These are phyloP conservation scores for Penicillium angulare DNA, from an alignment of 495 filamentous ascomycete species.

Conservation along the genomic window DNA sequence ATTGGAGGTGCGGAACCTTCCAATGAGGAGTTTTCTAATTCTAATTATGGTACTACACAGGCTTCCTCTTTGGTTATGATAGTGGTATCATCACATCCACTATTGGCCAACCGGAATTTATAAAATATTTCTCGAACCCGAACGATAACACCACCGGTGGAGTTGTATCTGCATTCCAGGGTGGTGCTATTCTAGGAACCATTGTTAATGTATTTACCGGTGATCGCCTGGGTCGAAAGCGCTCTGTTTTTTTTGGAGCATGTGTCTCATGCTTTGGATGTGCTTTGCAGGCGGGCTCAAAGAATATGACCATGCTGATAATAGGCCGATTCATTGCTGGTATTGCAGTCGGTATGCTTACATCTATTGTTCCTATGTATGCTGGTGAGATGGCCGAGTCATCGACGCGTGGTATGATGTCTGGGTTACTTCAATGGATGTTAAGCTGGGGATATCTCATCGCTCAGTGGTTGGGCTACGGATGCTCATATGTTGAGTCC, in stretches of 20 bases:
- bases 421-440: slow-evolving; percentile 42
- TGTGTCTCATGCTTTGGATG: slow-evolving; percentile 44
- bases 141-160: slow-evolving; percentile 41
- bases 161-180: slow-evolving; percentile 44
- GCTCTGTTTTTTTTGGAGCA: slow-evolving; percentile 47
- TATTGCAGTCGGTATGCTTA: slow-evolving; percentile 48
- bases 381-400: slow-evolving; percentile 31
- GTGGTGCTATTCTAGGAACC: slow-evolving; percentile 49
- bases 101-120: slow-evolving; percentile 44
- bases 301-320: slow-evolving; percentile 52
- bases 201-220: slow-evolving; percentile 42
- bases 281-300: slow-evolving; percentile 48
- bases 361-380: slow-evolving; percentile 48
- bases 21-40: background rate
- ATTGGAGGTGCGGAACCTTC: no score
- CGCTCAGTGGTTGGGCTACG: slow-evolving; percentile 54
- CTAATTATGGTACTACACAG: slow-evolving; percentile 2
- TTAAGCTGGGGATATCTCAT: slow-evolving; percentile 46
- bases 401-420: slow-evolving; percentile 21
- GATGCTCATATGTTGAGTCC: slow-evolving; percentile 44
- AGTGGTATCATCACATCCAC: slow-evolving; percentile 52
- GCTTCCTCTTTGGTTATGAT: slow-evolving; percentile 54
- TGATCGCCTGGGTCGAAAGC: slow-evolving; percentile 47
- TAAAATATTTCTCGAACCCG: slow-evolving; percentile 34
- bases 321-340: slow-evolving; percentile 50